Percentiles rank a stretch among this genome's conserved stretches.
Conservation (phyloP, 192 early-diverging fungal species). For the Rhizophagus sp. region DNA sequence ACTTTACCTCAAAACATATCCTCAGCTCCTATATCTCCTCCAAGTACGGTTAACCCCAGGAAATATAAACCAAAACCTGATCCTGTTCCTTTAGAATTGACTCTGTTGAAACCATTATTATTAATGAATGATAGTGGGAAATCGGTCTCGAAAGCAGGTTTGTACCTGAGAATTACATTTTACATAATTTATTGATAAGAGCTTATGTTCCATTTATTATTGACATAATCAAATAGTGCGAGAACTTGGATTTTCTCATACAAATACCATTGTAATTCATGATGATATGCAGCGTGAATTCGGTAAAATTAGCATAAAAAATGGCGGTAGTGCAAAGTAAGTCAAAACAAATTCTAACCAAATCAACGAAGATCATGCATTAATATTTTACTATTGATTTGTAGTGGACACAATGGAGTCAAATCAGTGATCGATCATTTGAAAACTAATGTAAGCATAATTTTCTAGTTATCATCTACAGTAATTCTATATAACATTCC, state of each 20-base stretch:
- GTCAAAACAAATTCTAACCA: neutral
- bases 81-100: conserved; percentile 42
- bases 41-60: neutral
- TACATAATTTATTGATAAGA: neutral
- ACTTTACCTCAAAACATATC: neutral
- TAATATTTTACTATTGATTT: neutral
- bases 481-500: no score
- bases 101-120: conserved; percentile 62
- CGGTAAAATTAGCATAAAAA: conserved; percentile 62
- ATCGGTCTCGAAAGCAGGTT: conserved; percentile 63
- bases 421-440: conserved; percentile 62
- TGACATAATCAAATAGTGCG: conserved; percentile 32
- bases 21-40: neutral
- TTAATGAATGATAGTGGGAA: conserved; percentile 74
- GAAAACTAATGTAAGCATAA: conserved; percentile 39
- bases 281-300: conserved; percentile 74
- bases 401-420: conserved; percentile 72
- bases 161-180: conserved; percentile 7
- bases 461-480: neutral
- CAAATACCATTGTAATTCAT: conserved; percentile 64
- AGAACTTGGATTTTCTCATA: conserved; percentile 44
- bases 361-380: neutral
- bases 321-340: conserved; percentile 62
- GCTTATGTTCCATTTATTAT: neutral
- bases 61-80: conserved; percentile 8